Conservation (phyloP, 2,329 filamentous ascomycete species). For the Trichoderma asperellum region DNA sequence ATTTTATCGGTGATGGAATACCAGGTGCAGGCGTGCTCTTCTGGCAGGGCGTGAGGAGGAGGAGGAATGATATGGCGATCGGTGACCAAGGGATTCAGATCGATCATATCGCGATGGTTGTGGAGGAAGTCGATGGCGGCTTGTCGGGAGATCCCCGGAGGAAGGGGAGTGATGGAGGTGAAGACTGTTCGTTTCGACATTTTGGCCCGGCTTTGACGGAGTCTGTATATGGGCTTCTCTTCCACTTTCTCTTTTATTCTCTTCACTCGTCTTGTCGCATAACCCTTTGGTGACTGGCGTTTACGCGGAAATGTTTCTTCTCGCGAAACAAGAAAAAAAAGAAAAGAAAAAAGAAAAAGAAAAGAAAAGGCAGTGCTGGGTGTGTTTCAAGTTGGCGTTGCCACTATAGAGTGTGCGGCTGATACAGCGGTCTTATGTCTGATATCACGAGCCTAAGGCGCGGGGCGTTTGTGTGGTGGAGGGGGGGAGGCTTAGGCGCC, state of each 20-base stretch:
- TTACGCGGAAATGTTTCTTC: not conserved
- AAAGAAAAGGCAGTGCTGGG: not conserved
- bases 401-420: constrained; percentile 7
- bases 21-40: constrained; percentile 76
- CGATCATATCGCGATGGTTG: constrained; percentile 81
- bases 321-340: not conserved
- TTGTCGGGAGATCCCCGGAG: constrained; percentile 66
- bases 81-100: constrained; percentile 81
- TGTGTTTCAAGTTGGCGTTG: not conserved
- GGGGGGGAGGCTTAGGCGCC: not conserved
- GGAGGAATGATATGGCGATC: constrained; percentile 70
- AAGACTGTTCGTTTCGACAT: constrained; percentile 75
- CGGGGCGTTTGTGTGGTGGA: constrained; percentile 9
- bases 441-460: constrained; percentile 22
- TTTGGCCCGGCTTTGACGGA: constrained; percentile 33
- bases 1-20: constrained; percentile 80
- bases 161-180: constrained; percentile 79
- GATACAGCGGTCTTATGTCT: constrained; percentile 15
- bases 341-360: not conserved
- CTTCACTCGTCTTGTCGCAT: not conserved
- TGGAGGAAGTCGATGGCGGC: constrained; percentile 77
- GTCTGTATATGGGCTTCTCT: constrained; percentile 1
- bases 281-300: not conserved
- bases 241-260: not conserved
- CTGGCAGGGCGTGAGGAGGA: constrained; percentile 66